phyloP scores from a whole-genome alignment of 805 yeast genomes.

The Teunomyces lycoperdinae region DNA sequence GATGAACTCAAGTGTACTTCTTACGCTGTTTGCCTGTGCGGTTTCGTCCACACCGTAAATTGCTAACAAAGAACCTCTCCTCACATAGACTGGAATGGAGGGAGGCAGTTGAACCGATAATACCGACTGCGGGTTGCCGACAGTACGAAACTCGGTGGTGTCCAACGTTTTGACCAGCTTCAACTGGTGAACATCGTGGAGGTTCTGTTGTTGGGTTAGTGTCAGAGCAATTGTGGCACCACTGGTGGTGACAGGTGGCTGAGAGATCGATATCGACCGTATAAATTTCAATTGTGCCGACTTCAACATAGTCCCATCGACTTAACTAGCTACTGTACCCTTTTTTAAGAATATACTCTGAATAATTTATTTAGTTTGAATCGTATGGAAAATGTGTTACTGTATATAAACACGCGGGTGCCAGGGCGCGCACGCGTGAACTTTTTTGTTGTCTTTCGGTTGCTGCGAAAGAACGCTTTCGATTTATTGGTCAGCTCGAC shows the following conservation, averaged over 20 bases:
- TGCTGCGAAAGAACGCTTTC: too few relatives aligned
- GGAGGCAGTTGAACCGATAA: conserved; percentile 55
- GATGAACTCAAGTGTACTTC: conserved; percentile 27
- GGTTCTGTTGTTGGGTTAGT: conserved; percentile 6
- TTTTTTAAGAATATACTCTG: not conserved
- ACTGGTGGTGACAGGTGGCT: not conserved
- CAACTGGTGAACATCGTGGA: conserved; percentile 15
- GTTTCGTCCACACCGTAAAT: conserved; percentile 33
- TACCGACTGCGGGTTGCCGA: conserved; percentile 50
- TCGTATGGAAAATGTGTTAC: not conserved
- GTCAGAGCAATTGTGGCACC: conserved; percentile 4
- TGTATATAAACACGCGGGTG: not conserved
- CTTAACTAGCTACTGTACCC: not conserved
- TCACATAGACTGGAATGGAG: conserved; percentile 51
- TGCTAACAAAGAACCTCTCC: conserved; percentile 49
- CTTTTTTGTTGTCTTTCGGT: too few relatives aligned
- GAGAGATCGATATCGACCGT: conserved; percentile 3
- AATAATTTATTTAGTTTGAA: not conserved
- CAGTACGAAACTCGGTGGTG: conserved; percentile 32
- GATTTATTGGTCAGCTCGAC: too few relatives aligned
- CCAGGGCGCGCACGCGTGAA: not conserved
- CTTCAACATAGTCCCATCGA: not conserved
- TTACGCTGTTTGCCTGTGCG: conserved; percentile 15
- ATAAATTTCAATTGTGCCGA: not conserved
- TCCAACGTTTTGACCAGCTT: conserved; percentile 18